Percentiles rank a stretch among this genome's conserved stretches.
phyloP scores from a whole-genome alignment of 495 filamentous ascomycete species.

The Saxispiralis lemnorum region DNA sequence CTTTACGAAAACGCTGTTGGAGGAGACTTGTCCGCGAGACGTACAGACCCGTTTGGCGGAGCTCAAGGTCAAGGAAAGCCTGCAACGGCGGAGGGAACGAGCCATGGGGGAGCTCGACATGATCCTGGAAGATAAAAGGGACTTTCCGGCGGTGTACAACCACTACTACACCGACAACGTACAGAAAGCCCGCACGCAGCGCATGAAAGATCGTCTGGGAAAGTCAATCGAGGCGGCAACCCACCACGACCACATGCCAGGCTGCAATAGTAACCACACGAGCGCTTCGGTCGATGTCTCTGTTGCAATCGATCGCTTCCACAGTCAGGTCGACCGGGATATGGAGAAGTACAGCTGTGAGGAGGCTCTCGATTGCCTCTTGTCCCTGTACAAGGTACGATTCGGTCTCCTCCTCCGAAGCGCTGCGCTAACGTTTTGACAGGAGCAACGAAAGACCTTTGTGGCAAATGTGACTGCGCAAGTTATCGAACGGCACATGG shows the following conservation, averaged over 20 bases:
- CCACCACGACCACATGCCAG: background rate
- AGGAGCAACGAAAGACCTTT: conserved; percentile 23
- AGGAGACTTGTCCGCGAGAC: conserved; percentile 8
- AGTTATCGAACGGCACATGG: conserved; percentile 24
- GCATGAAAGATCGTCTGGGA: background rate
- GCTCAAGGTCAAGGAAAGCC: background rate
- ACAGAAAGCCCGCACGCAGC: conserved; percentile 4
- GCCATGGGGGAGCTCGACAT: conserved; percentile 5
- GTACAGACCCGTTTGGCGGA: conserved; percentile 6
- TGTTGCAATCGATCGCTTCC: background rate
- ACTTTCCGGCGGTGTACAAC: conserved; percentile 8
- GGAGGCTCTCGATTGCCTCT: conserved; percentile 9
- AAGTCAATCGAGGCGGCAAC: conserved; percentile 1
- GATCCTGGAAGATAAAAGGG: conserved; percentile 4
- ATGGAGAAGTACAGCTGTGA: conserved; percentile 9
- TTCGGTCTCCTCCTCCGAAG: background rate
- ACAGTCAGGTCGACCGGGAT: conserved; percentile 4
- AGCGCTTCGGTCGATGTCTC: background rate
- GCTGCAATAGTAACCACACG: background rate
- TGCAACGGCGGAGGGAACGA: conserved; percentile 2
- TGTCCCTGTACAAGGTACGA: conserved; percentile 15
- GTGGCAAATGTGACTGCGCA: conserved; percentile 19
- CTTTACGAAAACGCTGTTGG: conserved; percentile 11
- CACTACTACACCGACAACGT: conserved; percentile 12
- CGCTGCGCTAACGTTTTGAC: background rate